Percentiles rank a stretch among this genome's conserved stretches.
Conservation (phyloP, 2,329 filamentous ascomycete genomes). For the Colletotrichum cuscutae region DNA sequence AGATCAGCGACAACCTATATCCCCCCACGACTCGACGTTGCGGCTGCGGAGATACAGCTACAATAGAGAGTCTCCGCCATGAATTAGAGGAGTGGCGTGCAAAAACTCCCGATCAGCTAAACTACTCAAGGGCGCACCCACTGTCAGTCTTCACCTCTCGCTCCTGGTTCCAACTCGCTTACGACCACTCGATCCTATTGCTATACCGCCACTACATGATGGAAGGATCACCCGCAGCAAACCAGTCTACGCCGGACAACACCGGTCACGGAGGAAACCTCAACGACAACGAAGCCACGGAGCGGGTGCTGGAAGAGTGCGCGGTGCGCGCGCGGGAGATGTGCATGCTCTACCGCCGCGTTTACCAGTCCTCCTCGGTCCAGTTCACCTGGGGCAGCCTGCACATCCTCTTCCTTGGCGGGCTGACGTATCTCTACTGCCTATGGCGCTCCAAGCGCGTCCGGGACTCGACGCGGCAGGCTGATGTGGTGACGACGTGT, state of each 20-base stretch:
- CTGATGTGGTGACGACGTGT: conserved; percentile 44
- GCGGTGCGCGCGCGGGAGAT: conserved; percentile 40
- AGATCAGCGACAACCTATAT: conserved; percentile 41
- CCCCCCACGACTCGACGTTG: conserved; percentile 2
- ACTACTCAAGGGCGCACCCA: conserved; percentile 24
- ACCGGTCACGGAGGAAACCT: background rate
- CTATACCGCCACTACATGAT: conserved; percentile 46
- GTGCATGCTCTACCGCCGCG: conserved; percentile 46
- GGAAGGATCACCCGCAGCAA: background rate
- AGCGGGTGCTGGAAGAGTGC: conserved; percentile 26
- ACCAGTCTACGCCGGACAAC: background rate
- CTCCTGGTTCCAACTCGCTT: conserved; percentile 51
- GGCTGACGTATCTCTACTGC: conserved; percentile 46
- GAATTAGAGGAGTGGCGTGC: conserved; percentile 38
- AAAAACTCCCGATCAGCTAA: conserved; percentile 39
- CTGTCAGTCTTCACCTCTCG: conserved; percentile 47
- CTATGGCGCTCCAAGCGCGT: conserved; percentile 16
- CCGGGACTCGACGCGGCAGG: conserved; percentile 2
- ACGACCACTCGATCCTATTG: conserved; percentile 50
- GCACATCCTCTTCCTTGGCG: conserved; percentile 48
- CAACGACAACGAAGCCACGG: conserved; percentile 22
- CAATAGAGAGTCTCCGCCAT: background rate
- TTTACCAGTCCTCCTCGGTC: conserved; percentile 41
- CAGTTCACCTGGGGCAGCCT: conserved; percentile 46
- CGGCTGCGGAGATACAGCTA: background rate